Conservation (phyloP, 768 basidiomycete genomes). For the Termitomyces sp. region DNA sequence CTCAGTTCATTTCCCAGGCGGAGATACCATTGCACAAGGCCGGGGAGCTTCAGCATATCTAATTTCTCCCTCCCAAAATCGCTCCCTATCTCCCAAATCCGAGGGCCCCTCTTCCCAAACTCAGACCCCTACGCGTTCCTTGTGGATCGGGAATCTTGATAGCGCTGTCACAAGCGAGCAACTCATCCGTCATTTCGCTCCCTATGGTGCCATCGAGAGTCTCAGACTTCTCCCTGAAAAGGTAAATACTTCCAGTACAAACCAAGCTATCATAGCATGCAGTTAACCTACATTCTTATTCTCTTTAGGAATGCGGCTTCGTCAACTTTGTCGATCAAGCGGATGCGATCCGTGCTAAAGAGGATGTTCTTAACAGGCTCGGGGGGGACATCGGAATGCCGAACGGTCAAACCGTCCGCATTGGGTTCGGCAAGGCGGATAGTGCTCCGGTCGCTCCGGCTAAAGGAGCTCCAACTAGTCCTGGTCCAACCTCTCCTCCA, state of each 20-base stretch:
- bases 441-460: conserved; percentile 91
- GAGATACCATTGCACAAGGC: conserved; percentile 42
- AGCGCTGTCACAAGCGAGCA: conserved; percentile 92
- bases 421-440: conserved; percentile 97
- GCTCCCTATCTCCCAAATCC: conserved; percentile 81
- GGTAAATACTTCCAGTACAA: conserved; percentile 40
- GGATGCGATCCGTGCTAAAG: conserved; percentile 96
- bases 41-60: conserved; percentile 64
- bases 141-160: conserved; percentile 99
- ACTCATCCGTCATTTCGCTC: conserved; percentile 91
- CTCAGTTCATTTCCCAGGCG: conserved; percentile 68
- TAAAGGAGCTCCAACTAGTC: conserved; percentile 65
- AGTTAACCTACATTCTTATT: neutral
- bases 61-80: conserved; percentile 65
- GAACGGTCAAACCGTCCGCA: conserved; percentile 93
- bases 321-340: conserved; percentile 96
- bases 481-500: conserved; percentile 66
- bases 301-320: conserved; percentile 88
- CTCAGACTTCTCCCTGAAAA: conserved; percentile 94
- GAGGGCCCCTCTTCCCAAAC: conserved; percentile 69
- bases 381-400: conserved; percentile 94
- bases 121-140: conserved; percentile 90
- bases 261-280: conserved; percentile 4
- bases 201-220: conserved; percentile 97
- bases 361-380: conserved; percentile 93